phyloP scores from a whole-genome alignment of 148 eudicot genomes.

The Selenicereus undatus region DNA sequence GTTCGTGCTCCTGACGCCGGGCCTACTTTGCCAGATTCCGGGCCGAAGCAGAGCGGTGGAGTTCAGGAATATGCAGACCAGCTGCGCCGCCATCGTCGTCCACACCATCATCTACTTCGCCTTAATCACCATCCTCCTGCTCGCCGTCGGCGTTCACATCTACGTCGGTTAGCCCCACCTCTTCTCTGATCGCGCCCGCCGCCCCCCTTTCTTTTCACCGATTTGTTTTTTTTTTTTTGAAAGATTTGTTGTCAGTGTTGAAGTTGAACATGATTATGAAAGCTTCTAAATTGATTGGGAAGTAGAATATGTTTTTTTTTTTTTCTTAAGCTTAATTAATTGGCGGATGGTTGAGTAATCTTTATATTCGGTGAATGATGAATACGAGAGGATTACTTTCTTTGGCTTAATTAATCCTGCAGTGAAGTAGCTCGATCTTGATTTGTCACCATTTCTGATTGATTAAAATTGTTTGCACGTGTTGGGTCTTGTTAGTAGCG shows the following conservation, averaged over 20 bases:
- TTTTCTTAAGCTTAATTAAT: too few relatives aligned
- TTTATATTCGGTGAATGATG: too few relatives aligned
- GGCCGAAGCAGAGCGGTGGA: conserved; percentile 43
- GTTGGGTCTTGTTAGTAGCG: too few relatives aligned
- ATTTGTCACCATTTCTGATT: too few relatives aligned
- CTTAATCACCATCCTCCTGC: conserved; percentile 42
- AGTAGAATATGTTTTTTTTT: not conserved
- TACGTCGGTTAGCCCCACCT: conserved; percentile 37
- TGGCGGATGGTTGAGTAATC: too few relatives aligned
- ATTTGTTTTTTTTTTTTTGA: not conserved
- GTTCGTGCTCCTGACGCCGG: conserved; percentile 53
- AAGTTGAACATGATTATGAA: not conserved
- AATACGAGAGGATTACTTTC: not conserved
- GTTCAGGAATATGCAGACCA: conserved; percentile 57
- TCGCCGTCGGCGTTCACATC: conserved; percentile 59
- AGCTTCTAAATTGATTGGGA: not conserved
- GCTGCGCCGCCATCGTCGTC: conserved; percentile 49
- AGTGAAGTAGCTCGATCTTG: too few relatives aligned
- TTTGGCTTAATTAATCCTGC: too few relatives aligned
- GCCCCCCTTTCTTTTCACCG: not conserved
- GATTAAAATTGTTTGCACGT: too few relatives aligned
- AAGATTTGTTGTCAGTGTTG: not conserved
- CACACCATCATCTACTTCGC: conserved; percentile 56
- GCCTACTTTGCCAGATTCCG: conserved; percentile 49
- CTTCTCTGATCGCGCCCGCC: too few relatives aligned